Evolutionary conservation across 331 rosid genomes (phyloP).

Genomic region (Cucumis variabilis): DNA sequence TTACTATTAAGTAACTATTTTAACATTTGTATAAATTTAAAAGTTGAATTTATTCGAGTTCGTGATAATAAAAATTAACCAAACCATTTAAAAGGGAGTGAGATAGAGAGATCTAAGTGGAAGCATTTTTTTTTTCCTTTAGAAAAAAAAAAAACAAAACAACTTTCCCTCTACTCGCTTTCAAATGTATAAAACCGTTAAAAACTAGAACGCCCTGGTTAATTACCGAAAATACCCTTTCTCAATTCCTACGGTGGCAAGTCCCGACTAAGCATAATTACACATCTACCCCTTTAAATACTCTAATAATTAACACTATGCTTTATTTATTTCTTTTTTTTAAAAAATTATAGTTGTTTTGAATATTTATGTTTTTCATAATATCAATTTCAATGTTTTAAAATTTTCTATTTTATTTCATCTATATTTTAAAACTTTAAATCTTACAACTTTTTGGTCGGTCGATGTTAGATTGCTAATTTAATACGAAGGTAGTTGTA

Average conservation of each 20-base stretch:
- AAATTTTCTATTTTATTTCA: too few species aligned
- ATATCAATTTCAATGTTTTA: neutral
- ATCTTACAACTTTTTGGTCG: neutral
- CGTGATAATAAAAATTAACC: too few species aligned
- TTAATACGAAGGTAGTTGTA: too few species aligned
- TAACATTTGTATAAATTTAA: too few species aligned
- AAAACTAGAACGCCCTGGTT: neutral
- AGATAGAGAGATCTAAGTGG: neutral
- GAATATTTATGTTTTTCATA: too few species aligned
- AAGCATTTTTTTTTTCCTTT: neutral
- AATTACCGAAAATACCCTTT: slow-evolving; percentile 30
- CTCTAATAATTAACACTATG: neutral
- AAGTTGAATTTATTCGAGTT: too few species aligned
- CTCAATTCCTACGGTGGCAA: neutral
- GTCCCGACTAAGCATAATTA: neutral
- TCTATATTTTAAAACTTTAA: too few species aligned
- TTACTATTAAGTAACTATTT: too few species aligned
- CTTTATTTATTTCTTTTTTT: neutral
- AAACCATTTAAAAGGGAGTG: neutral
- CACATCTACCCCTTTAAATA: neutral
- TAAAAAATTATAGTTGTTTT: too few species aligned
- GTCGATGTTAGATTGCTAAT: neutral
- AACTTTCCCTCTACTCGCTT: slow-evolving; percentile 22
- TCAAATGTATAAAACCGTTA: slow-evolving; percentile 30
- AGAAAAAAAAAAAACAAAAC: too few species aligned